Evolutionary conservation across 2,329 filamentous ascomycete genomes (phyloP).

Genomic region (Dactylonectria macrodidyma): DNA sequence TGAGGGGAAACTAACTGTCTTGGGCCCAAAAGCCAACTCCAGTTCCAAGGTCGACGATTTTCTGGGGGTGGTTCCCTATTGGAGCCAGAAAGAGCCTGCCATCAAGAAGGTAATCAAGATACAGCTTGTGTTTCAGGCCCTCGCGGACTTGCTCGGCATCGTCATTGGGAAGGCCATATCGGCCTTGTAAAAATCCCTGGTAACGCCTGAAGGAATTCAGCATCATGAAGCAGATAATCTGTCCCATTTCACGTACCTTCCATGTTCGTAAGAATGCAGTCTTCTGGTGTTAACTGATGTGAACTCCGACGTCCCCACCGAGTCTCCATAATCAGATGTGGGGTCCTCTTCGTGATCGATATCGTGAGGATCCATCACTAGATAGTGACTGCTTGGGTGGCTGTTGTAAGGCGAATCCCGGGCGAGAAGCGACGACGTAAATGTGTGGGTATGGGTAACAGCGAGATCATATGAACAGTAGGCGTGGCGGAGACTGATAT

Average conservation of each 20-base stretch:
- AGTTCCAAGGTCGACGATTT: slow-evolving; percentile 66
- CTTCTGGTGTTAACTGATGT: slow-evolving; percentile 56
- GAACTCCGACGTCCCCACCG: slow-evolving; percentile 56
- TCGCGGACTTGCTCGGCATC: slow-evolving; percentile 66
- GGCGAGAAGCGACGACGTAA: slow-evolving; percentile 25
- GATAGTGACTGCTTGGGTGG: slow-evolving; percentile 18
- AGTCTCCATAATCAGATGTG: slow-evolving; percentile 59
- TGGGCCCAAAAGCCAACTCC: slow-evolving; percentile 71
- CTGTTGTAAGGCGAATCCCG: slow-evolving; percentile 21
- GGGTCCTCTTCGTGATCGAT: slow-evolving; percentile 48
- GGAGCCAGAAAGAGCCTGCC: slow-evolving; percentile 61
- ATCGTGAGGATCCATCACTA: slow-evolving; percentile 43
- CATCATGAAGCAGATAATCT: not conserved
- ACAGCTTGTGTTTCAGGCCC: slow-evolving; percentile 63
- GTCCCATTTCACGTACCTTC: slow-evolving; percentile 49
- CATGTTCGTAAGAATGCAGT: slow-evolving; percentile 55
- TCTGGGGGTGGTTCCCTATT: slow-evolving; percentile 61
- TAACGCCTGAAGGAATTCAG: slow-evolving; percentile 59
- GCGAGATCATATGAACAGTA: slow-evolving; percentile 41
- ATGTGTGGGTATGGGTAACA: slow-evolving; percentile 11
- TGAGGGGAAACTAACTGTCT: slow-evolving; percentile 55
- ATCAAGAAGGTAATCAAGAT: slow-evolving; percentile 62
- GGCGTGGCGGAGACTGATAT: slow-evolving; percentile 23
- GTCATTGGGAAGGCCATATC: slow-evolving; percentile 68
- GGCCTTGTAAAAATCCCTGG: slow-evolving; percentile 62